phyloP scores from a whole-genome alignment of 2,329 filamentous ascomycete genomes.

The Arthrinium phaeospermum region DNA sequence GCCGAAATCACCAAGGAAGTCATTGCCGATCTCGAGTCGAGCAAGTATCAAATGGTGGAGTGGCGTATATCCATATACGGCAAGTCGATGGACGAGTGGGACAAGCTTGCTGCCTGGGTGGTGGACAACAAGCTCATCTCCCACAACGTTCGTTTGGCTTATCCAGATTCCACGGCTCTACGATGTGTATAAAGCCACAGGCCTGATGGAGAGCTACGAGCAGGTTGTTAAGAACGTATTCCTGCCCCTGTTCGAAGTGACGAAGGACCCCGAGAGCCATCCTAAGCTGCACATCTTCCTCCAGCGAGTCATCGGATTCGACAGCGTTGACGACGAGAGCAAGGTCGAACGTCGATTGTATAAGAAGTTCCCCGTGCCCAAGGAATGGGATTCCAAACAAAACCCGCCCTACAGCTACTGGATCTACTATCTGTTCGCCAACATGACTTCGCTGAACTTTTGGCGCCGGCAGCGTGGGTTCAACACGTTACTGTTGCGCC shows the following conservation, averaged over 20 bases:
- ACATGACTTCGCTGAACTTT: conserved; percentile 89
- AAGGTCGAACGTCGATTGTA: conserved; percentile 94
- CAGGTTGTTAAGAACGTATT: conserved; percentile 92
- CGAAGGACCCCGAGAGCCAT: conserved; percentile 82
- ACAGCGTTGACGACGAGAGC: conserved; percentile 97
- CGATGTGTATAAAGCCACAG: conserved; percentile 91
- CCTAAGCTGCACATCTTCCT: conserved; percentile 95
- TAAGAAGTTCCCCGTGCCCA: conserved; percentile 91
- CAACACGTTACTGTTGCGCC: conserved; percentile 91
- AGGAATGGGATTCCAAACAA: conserved; percentile 87
- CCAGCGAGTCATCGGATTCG: conserved; percentile 94
- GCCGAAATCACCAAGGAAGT: conserved; percentile 99
- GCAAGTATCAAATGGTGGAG: conserved; percentile 99
- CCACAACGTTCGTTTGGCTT: conserved; percentile 93
- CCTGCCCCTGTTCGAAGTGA: conserved; percentile 92
- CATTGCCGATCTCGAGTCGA: conserved; percentile 94
- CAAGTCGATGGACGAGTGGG: conserved; percentile 91
- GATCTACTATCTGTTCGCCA: conserved; percentile 97
- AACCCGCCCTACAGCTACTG: conserved; percentile 99
- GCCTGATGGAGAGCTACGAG: conserved; percentile 87
- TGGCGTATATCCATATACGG: conserved; percentile 99
- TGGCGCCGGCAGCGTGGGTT: conserved; percentile 92
- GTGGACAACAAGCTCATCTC: conserved; percentile 98
- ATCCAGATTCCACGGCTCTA: conserved; percentile 94
- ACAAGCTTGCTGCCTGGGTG: conserved; percentile 96